Conservation (phyloP, 2,329 filamentous ascomycete species). For the Macrophomina phaseolina region DNA sequence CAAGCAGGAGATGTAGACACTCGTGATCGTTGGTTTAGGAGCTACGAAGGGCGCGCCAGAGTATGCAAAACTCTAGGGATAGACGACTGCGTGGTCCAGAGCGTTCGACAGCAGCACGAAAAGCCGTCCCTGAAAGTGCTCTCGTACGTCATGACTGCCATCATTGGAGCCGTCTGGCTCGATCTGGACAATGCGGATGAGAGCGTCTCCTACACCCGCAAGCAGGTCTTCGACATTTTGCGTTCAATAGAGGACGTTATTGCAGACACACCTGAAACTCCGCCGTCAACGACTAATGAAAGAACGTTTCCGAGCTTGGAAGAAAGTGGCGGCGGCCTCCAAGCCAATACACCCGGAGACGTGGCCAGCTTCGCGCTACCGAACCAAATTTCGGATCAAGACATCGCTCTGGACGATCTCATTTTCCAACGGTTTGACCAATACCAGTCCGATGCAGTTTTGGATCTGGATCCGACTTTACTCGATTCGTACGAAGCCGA, state of each 20-base stretch:
- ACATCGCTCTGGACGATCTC: neutral
- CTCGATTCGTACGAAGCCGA: neutral
- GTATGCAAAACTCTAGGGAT: slow-evolving; percentile 22
- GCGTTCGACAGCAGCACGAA: slow-evolving; percentile 24
- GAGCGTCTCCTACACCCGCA: neutral
- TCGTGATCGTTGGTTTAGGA: slow-evolving; percentile 27
- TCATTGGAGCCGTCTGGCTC: slow-evolving; percentile 29
- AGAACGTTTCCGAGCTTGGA: neutral
- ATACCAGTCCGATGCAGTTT: neutral
- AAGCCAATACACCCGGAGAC: neutral
- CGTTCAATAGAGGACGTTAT: neutral
- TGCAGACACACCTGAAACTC: neutral
- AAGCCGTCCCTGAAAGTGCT: neutral
- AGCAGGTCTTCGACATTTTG: slow-evolving; percentile 18
- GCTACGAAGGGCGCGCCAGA: slow-evolving; percentile 17
- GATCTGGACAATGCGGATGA: slow-evolving; percentile 24
- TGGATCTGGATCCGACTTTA: neutral
- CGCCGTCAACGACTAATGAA: neutral
- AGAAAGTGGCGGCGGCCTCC: neutral
- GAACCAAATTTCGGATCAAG: neutral
- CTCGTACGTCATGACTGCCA: slow-evolving; percentile 23
- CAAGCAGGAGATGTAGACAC: slow-evolving; percentile 17
- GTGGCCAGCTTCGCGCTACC: neutral
- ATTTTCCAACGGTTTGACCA: neutral
- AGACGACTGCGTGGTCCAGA: slow-evolving; percentile 25